Evolutionary conservation across 805 yeast species (phyloP), one percentile per base, ranked within the genome.

Genomic region (Kuraishia floccosa): DNA sequence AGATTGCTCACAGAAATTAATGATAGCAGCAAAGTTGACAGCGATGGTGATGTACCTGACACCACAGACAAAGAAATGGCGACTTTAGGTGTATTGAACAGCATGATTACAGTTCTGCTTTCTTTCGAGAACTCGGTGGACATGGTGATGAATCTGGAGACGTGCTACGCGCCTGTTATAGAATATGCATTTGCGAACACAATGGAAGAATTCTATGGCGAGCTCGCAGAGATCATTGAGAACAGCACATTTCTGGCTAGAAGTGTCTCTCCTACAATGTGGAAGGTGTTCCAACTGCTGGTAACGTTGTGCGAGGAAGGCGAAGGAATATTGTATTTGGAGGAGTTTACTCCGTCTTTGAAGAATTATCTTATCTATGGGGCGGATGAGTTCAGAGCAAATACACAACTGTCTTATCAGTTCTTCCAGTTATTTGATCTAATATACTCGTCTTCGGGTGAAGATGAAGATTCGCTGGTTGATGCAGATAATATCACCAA

Each of bases 61-160:
- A 47, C 51, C 19, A 68, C 74, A 13, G 94, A 83, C 37, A 89
- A 87, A 52, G 73, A 78, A 17, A 72, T 81, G 68, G 86, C 96
- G 4, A 94, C 91, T 0, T 53, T 82, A 25, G 96, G 96, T 18
- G 68, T 87, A 24, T 57, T 91, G 40, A 84, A 81, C 46, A 87
- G 96, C 2, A 73, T 87, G 63, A 75, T 84, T 31, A 85, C 96
- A 1, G 80, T 89, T n/a, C 56, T 89, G 28, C 55, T 86, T 36
- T 80, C 94, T 10, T 76, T 89, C 54, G 96, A 91, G 51, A 80
- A 78, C 47, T 77, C 95, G 2, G 61, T 62, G 6, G 86, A 76
- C 16, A 65, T 82, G 31, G 75, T 86, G 22, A 55, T 58, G 24
- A 65, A 68, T 46, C 62, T 89, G 30, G 96, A 86, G 45, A 76